phyloP scores from a whole-genome alignment of 2,329 filamentous ascomycete species.

The Lecanoromycetidae sp. region DNA sequence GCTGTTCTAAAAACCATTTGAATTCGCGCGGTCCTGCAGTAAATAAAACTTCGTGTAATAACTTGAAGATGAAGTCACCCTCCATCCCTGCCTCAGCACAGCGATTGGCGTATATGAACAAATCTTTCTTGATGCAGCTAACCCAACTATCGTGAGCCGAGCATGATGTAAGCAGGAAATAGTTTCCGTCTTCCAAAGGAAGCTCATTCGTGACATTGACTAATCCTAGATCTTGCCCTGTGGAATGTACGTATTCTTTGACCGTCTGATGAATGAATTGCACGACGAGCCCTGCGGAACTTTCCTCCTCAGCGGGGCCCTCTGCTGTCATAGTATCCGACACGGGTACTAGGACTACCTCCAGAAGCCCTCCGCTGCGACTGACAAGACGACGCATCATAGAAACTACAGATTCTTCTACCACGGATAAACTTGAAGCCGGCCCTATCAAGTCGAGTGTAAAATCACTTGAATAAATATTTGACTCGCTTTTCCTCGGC shows the following conservation, averaged over 20 bases:
- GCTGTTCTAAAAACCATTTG: not conserved
- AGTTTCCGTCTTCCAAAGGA: not conserved
- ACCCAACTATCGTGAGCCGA: not conserved
- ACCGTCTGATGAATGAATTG: slow-evolving; percentile 20
- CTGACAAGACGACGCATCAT: slow-evolving; percentile 11
- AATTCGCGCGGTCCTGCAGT: too few relatives aligned
- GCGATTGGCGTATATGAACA: not conserved
- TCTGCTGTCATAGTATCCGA: not conserved
- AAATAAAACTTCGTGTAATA: too few relatives aligned
- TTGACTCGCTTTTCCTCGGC: too few relatives aligned
- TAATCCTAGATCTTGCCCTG: not conserved
- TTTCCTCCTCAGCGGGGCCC: too few relatives aligned
- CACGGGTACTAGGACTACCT: not conserved
- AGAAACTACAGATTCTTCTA: not conserved
- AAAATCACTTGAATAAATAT: not conserved
- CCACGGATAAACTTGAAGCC: not conserved
- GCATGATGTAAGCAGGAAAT: not conserved
- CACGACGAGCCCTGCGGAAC: not conserved
- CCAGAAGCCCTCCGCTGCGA: slow-evolving; percentile 14
- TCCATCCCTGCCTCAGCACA: not conserved
- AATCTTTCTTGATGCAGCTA: not conserved
- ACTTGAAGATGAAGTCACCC: too few relatives aligned
- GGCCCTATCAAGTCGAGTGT: not conserved
- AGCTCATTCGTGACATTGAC: not conserved
- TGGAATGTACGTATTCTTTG: slow-evolving; percentile 11